Base-by-base conservation (phyloP, 768 basidiomycete genomes). In the Mycena capillaripes region DNA sequence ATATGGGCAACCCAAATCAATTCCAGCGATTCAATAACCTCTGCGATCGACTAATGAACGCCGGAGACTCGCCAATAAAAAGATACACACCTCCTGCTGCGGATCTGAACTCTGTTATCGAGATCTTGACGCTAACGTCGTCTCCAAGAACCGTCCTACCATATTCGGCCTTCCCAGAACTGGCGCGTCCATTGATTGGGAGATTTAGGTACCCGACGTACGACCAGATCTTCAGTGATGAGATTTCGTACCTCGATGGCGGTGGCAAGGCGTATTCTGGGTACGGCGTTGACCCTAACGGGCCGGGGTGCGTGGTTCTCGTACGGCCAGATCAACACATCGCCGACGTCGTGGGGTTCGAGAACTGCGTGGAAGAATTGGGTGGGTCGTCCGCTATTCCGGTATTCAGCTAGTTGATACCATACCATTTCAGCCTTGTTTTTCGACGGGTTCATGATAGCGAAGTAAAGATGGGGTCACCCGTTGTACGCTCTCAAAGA, bases 301-400 rank as follows among this genome's bases (percentile, higher is more conserved):
- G 73, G 1, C 55, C 64, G 1, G 71, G 69, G 3, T 73, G 75
- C 52, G 75, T 69, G n/a, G 75, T 73, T 2, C 44, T 76, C 8
- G 66, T 73, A 7, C 44, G 72, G 62, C 75, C 75, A 12, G 75
- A 76, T 53, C 75, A 76, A n/a, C 56, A 73, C 55, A 57, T 76
- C 21, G 72, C 72, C 42, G 64, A 76, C 27, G 44, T 76, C 17
- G 23, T 67, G 1, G 53, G 36, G 38, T 73, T 76, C 25, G 72
- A 73, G 42, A 29, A 59, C 0, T 74, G 68, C 34, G 67, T 62
- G 11, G 58, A 70, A 21, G 32, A 40, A n/a, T 25, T 67, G 4
- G 73, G 73, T 74, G 34, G 1, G 68, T 61, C 8, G n/a, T 16
- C 29, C 11, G 17, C 23, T 44, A 25, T 11, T 23, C n/a, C 25